A percentile compares a stretch with the other conserved stretches of the same genome.
These are phyloP conservation scores for Paramecium tetraurelia DNA, from an alignment of 73 alveolate genomes.

Conservation along the genomic window DNA sequence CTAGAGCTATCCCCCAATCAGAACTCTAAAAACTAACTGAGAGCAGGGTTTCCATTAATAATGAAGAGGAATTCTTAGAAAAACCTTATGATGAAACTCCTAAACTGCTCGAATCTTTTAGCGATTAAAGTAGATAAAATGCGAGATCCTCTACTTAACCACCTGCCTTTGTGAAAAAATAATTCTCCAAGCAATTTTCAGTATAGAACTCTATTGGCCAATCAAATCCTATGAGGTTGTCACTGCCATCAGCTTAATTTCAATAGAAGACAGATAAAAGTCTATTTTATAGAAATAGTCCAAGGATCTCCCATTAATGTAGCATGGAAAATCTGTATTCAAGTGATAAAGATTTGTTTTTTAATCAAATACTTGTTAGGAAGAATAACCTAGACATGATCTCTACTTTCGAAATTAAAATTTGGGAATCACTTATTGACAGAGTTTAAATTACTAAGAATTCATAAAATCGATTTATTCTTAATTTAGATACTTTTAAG, in stretches of 20 bases:
- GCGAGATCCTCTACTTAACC: conserved; percentile 23
- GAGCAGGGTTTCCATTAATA: neutral
- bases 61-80: neutral
- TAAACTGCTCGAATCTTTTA: neutral
- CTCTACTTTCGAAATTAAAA: conserved; percentile 23
- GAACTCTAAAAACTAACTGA: conserved; percentile 27
- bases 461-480: neutral
- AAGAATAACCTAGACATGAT: conserved; percentile 15
- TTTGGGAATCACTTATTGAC: conserved; percentile 29
- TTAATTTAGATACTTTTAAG: neutral
- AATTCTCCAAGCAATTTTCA: neutral
- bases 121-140: neutral
- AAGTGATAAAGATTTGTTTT: conserved; percentile 22
- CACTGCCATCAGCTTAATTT: neutral
- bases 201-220: neutral
- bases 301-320: neutral
- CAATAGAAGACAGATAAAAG: neutral
- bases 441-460: neutral
- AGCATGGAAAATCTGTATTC: neutral
- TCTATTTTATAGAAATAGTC: neutral
- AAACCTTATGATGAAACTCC: neutral
- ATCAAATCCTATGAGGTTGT: neutral
- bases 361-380: neutral
- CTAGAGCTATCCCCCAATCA: neutral
- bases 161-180: neutral